These are phyloP conservation scores for Diaporthe capsici DNA, from an alignment of 2,329 filamentous ascomycete species.

Conservation along the genomic window DNA sequence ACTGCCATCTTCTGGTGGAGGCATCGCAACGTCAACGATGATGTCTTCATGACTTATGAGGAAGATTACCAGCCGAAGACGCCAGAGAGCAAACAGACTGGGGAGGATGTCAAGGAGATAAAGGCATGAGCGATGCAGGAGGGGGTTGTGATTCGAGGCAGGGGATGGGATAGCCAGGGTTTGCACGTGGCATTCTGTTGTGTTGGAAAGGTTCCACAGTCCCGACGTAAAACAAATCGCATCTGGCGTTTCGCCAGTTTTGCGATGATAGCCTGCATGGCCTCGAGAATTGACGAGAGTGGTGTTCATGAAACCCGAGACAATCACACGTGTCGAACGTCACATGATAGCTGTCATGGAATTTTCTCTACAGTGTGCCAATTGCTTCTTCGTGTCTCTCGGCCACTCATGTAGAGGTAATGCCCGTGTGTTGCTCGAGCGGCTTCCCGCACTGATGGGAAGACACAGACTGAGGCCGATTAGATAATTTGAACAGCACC, in stretches of 20 bases:
- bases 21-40: conserved; percentile 62
- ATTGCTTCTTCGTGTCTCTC: neutral
- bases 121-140: neutral
- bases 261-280: neutral
- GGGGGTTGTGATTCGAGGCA: neutral
- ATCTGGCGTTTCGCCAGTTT: neutral
- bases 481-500: neutral
- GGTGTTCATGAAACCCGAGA: neutral
- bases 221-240: neutral
- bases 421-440: neutral
- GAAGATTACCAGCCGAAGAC: conserved; percentile 28
- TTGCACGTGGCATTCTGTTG: neutral
- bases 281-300: neutral
- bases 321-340: neutral
- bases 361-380: neutral
- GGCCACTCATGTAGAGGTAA: too few relatives aligned
- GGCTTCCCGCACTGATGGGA: neutral
- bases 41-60: conserved; percentile 57
- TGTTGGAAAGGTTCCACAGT: neutral
- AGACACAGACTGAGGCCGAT: neutral
- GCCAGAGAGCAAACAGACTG: conserved; percentile 6
- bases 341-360: neutral
- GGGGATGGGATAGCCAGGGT: neutral
- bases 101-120: neutral
- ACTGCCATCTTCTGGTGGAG: conserved; percentile 63